phyloP scores from a whole-genome alignment of 768 basidiomycete genomes.

The Steccherinum ochraceum region DNA sequence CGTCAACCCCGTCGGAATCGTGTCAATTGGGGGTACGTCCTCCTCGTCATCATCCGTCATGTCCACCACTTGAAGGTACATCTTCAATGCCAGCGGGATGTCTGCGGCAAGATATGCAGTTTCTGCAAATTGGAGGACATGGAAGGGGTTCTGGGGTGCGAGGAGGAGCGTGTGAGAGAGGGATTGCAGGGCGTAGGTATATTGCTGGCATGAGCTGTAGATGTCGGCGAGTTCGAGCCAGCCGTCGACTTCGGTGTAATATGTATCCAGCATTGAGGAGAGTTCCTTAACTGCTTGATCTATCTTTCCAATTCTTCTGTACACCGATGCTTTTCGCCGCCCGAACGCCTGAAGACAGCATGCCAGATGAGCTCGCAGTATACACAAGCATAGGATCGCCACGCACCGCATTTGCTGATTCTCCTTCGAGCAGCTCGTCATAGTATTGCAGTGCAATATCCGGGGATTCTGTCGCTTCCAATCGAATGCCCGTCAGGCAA shows the following conservation, averaged over 20 bases:
- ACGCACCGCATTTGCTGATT: slow-evolving; percentile 69
- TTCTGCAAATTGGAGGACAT: slow-evolving; percentile 80
- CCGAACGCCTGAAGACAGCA: slow-evolving; percentile 46
- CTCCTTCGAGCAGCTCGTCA: slow-evolving; percentile 48
- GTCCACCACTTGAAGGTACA: slow-evolving; percentile 72
- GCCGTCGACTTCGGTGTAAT: slow-evolving; percentile 82
- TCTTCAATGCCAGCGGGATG: slow-evolving; percentile 68
- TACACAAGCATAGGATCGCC: not conserved
- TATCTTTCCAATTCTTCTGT: slow-evolving; percentile 52
- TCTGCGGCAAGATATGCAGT: slow-evolving; percentile 80
- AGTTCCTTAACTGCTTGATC: slow-evolving; percentile 70
- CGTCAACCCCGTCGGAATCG: slow-evolving; percentile 42
- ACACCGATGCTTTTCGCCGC: slow-evolving; percentile 77
- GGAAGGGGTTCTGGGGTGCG: slow-evolving; percentile 81
- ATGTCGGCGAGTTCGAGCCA: slow-evolving; percentile 86
- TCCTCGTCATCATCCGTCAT: slow-evolving; percentile 65
- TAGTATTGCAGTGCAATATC: slow-evolving; percentile 60
- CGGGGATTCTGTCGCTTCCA: slow-evolving; percentile 61
- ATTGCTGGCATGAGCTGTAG: slow-evolving; percentile 73
- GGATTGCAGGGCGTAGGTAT: slow-evolving; percentile 63
- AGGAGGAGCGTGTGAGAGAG: slow-evolving; percentile 79
- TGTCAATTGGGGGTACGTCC: slow-evolving; percentile 42
- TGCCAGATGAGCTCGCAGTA: not conserved
- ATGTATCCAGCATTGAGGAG: slow-evolving; percentile 70
- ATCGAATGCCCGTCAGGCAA: slow-evolving; percentile 68